phyloP scores from a whole-genome alignment of 495 filamentous ascomycete genomes.

The Penicillium simplicissimum region DNA sequence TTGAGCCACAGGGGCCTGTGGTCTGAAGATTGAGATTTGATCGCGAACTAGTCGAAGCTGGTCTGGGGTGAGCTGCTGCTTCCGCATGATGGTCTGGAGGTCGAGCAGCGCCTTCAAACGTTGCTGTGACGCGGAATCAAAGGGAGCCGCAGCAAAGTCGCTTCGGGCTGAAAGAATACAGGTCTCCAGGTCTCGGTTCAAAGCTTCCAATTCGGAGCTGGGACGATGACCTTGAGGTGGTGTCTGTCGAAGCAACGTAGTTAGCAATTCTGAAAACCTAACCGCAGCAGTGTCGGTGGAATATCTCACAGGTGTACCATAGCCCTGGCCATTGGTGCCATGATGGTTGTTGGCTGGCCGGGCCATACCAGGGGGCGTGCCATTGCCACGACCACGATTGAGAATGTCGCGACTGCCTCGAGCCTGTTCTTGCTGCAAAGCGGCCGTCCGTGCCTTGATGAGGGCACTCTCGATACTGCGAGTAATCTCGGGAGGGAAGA shows the following conservation, averaged over 20 bases:
- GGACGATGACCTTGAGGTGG: conserved; percentile 34
- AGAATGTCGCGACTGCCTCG: conserved; percentile 64
- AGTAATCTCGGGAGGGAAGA: conserved; percentile 83
- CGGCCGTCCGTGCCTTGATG: conserved; percentile 80
- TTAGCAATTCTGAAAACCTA: neutral
- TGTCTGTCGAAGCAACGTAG: conserved; percentile 28
- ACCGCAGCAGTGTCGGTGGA: neutral
- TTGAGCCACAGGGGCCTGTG: conserved; percentile 25
- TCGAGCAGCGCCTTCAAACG: conserved; percentile 84
- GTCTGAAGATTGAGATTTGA: conserved; percentile 69
- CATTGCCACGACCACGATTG: conserved; percentile 54
- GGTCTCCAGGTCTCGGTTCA: conserved; percentile 78
- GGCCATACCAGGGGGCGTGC: conserved; percentile 49
- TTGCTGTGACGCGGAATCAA: conserved; percentile 70
- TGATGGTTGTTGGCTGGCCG: conserved; percentile 36
- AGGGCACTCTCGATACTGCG: conserved; percentile 90
- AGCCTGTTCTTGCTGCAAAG: conserved; percentile 68
- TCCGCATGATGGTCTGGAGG: conserved; percentile 77
- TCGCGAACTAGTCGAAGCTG: conserved; percentile 78
- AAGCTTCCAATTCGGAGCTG: conserved; percentile 57
- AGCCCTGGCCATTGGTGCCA: conserved; percentile 38
- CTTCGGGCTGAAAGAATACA: conserved; percentile 69
- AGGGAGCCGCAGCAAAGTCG: conserved; percentile 70
- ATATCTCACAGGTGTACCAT: conserved; percentile 34
- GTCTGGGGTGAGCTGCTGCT: conserved; percentile 74